These are phyloP conservation scores for Pilobolus umbonatus DNA, from an alignment of 192 early-diverging fungal genomes.

Conservation along the genomic window DNA sequence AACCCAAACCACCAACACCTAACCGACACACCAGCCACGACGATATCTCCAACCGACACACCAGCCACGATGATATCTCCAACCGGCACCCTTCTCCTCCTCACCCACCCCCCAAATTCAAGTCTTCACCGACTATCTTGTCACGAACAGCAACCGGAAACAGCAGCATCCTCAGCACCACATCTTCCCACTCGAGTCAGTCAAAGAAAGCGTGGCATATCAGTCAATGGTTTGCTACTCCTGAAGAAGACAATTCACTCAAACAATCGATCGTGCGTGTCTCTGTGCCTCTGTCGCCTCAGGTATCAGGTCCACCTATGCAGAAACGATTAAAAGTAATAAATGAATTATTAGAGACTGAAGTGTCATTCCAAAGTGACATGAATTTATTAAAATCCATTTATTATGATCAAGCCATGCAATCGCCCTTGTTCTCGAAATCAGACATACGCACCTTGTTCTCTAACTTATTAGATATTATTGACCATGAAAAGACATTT, in stretches of 20 bases:
- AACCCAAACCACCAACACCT: constrained; percentile 7
- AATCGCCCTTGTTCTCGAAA: neutral
- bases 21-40: neutral
- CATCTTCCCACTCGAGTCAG: neutral
- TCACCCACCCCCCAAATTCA: neutral
- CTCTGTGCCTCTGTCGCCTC: neutral
- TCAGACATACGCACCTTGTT: constrained; percentile 68
- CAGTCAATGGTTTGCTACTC: neutral
- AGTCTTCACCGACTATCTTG: neutral
- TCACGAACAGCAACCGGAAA: constrained; percentile 6
- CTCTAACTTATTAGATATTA: constrained; percentile 68
- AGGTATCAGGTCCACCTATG: constrained; percentile 1
- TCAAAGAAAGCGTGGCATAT: constrained; percentile 10
- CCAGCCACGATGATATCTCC: neutral
- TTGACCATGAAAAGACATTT: constrained; percentile 58
- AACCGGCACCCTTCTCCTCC: neutral
- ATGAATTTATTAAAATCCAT: constrained; percentile 67
- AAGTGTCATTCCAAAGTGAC: constrained; percentile 64
- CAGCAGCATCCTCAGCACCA: neutral
- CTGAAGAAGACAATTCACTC: neutral
- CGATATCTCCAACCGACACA: neutral
- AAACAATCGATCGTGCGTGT: neutral
- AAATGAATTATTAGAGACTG: constrained; percentile 71
- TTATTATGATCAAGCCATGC: constrained; percentile 44
- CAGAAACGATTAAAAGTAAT: constrained; percentile 65